Base-by-base conservation (phyloP, 2,329 filamentous ascomycete genomes). In the Hypoxylon sp. region DNA sequence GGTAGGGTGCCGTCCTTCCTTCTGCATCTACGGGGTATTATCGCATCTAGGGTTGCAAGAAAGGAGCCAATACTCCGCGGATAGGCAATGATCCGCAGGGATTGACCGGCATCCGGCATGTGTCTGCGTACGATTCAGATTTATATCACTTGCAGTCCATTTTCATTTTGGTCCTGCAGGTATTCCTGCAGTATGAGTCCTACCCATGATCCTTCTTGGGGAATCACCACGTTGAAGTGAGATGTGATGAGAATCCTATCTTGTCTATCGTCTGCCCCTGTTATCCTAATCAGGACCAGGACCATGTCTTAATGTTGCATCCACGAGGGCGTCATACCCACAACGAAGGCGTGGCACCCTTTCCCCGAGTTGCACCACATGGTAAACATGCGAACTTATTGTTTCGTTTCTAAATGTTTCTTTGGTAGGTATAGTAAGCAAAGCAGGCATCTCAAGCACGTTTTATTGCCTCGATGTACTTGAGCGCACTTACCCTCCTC, bases 381-480 rank as follows among this genome's bases (percentile, higher is more conserved):
- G 26, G 23, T 42, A 31, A 42, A 42, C 38, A 42, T 42, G 27
- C 38, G 31, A 23, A 16, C 23, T 15, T 13, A 21, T 12, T 7
- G 11, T 12, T 16, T n/a, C 13, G 27, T 42, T 40, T 40, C 26
- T 8, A 15, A 4, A 31, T 31, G 17, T n/a, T n/a, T n/a, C n/a
- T n/a, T n/a, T n/a, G n/a, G n/a, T n/a, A 25, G 13, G n/a, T 32
- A 42, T n/a, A 42, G 38, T 42, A 42, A 42, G 38, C 38, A 9
- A 7, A n/a, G 7, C 19, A 3, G 21, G 27, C n/a, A 42, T 42
- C 12, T 26, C 13, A 15, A 6, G 12, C 12, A n/a, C 25, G 25
- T 27, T 27, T 27, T 11, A 19, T 35, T 25, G 8, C 19, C 27
- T 15, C 8, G 15, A 31, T 16, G 12, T n/a, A 31, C 19, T 23